phyloP scores from a whole-genome alignment of 139 green algal species.

The Picochlorum sp. region DNA sequence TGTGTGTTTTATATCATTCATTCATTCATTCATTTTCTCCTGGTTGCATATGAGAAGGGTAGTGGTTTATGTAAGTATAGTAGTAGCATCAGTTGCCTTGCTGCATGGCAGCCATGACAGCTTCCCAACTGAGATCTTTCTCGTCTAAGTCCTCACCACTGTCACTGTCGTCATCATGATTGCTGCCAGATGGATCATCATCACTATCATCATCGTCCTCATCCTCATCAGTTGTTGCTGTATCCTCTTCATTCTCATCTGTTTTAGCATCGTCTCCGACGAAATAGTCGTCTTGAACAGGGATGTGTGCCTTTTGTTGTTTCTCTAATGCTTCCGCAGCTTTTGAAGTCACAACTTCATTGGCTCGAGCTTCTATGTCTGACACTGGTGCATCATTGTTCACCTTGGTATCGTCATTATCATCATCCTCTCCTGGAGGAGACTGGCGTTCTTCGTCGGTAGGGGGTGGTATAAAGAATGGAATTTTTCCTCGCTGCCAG shows the following conservation, averaged over 20 bases:
- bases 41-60: no score
- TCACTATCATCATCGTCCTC: slow-evolving; percentile 14
- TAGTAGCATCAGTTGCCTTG: neutral
- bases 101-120: slow-evolving; percentile 65
- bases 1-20: neutral
- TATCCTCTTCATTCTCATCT: slow-evolving; percentile 14
- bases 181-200: slow-evolving; percentile 29
- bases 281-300: slow-evolving; percentile 59
- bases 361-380: slow-evolving; percentile 23
- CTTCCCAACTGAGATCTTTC: slow-evolving; percentile 76
- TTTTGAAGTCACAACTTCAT: slow-evolving; percentile 34
- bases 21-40: no score
- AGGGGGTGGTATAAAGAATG: slow-evolving; percentile 88
- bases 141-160: slow-evolving; percentile 66
- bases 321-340: slow-evolving; percentile 33
- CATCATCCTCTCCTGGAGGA: no score
- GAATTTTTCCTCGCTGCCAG: slow-evolving; percentile 96
- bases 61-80: no score
- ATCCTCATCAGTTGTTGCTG: slow-evolving; percentile 2
- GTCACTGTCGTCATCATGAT: slow-evolving; percentile 40
- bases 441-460: slow-evolving; percentile 40
- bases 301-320: slow-evolving; percentile 49
- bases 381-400: slow-evolving; percentile 12
- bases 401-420: slow-evolving; percentile 11
- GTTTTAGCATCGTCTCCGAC: slow-evolving; percentile 47